These are phyloP conservation scores for Ocimum tenuiflorum DNA, from an alignment of 257 asterid species.

Conservation along the genomic window DNA sequence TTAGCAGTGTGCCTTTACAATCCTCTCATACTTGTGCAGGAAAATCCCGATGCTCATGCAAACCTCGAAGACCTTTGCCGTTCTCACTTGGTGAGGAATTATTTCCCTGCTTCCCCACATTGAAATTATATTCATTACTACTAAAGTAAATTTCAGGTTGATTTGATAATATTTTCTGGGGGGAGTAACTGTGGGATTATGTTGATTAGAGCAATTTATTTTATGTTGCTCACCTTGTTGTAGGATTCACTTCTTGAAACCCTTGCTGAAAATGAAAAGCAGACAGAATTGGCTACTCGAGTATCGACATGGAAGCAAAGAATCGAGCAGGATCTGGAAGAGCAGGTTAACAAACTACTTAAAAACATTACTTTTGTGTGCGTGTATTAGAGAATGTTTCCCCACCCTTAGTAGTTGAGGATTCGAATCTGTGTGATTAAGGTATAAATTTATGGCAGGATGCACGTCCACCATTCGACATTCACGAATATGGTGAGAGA, in stretches of 20 bases:
- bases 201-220: neutral
- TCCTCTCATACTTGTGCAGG: conserved; percentile 36
- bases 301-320: conserved; percentile 93
- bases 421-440: neutral
- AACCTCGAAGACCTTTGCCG: conserved; percentile 90
- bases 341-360: conserved; percentile 43
- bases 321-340: conserved; percentile 75
- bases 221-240: conserved; percentile 18
- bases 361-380: too few species aligned
- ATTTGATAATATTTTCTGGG: neutral
- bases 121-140: neutral
- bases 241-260: conserved; percentile 86
- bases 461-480: conserved; percentile 78
- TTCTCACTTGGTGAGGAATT: conserved; percentile 75
- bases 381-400: neutral
- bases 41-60: conserved; percentile 38
- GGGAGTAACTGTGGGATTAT: neutral
- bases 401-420: neutral
- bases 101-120: conserved; percentile 11
- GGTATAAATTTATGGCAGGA: conserved; percentile 44
- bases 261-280: conserved; percentile 78
- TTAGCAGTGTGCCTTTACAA: neutral
- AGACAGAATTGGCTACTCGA: conserved; percentile 74
- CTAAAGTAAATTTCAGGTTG: neutral
- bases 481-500: conserved; percentile 72